Evolutionary conservation across 208 protist species (phyloP).

Genomic region (Zelonia costaricensis): DNA sequence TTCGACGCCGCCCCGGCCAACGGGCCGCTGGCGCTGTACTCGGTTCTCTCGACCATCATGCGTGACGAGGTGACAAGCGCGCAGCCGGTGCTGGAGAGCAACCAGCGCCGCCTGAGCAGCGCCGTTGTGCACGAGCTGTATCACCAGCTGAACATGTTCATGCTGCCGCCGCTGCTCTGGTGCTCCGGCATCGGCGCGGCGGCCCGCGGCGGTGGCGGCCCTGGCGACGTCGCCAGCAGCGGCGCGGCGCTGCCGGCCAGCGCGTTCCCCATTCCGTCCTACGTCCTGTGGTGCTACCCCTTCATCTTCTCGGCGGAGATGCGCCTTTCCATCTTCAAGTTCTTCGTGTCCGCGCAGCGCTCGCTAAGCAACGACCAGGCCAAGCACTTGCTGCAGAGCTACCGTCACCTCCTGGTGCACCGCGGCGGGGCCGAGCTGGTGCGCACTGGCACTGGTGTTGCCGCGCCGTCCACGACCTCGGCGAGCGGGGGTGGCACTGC

Average conservation of each 20-base stretch:
- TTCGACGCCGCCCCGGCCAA: constrained; percentile 23
- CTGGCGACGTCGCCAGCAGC: neutral
- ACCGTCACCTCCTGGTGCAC: constrained; percentile 21
- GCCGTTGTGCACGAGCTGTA: constrained; percentile 77
- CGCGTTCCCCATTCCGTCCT: constrained; percentile 41
- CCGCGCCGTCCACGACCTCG: neutral
- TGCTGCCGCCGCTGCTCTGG: constrained; percentile 54
- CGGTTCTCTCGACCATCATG: constrained; percentile 6
- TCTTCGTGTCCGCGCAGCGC: constrained; percentile 57
- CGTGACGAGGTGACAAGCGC: constrained; percentile 12
- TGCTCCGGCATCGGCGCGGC: constrained; percentile 21
- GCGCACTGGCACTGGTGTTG: neutral
- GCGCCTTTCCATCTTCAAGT: constrained; percentile 53
- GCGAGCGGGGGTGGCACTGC: neutral
- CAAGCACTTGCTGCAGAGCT: constrained; percentile 14
- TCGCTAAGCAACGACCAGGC: constrained; percentile 29
- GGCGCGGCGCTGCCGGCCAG: constrained; percentile 1
- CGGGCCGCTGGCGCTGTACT: constrained; percentile 20
- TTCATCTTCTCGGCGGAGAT: constrained; percentile 67
- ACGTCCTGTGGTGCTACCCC: constrained; percentile 72
- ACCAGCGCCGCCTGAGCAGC: constrained; percentile 59
- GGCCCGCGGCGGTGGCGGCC: neutral
- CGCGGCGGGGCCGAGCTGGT: neutral
- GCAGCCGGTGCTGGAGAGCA: constrained; percentile 15
- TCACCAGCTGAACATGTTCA: constrained; percentile 52